Conservation (phyloP, 768 basidiomycete genomes). For the Podaxis sp. region DNA sequence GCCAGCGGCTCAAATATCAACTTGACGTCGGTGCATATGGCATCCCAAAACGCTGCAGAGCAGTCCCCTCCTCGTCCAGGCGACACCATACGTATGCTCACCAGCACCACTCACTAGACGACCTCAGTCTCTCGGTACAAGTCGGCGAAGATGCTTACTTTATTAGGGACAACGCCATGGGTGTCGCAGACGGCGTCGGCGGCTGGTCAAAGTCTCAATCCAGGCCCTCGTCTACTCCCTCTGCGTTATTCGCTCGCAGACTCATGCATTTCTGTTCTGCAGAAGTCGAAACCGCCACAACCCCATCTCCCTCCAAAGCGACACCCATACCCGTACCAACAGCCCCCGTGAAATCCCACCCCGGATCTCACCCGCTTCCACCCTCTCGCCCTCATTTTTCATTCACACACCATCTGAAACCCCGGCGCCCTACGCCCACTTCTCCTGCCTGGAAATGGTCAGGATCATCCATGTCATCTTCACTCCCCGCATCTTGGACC, state of each 20-base stretch:
- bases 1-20: constrained; percentile 35
- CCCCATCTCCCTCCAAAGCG: not conserved
- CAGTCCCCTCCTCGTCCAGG: constrained; percentile 17
- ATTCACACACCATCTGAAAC: constrained; percentile 28
- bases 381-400: constrained; percentile 23
- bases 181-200: constrained; percentile 94
- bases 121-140: constrained; percentile 58
- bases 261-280: constrained; percentile 85
- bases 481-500: constrained; percentile 4
- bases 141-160: constrained; percentile 95
- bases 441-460: constrained; percentile 18
- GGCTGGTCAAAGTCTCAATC: constrained; percentile 66
- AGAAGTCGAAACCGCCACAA: constrained; percentile 41
- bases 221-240: constrained; percentile 30
- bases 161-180: constrained; percentile 79
- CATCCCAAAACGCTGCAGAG: constrained; percentile 61
- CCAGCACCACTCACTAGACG: constrained; percentile 23
- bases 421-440: constrained; percentile 9
- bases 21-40: constrained; percentile 85
- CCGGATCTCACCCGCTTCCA: constrained; percentile 16
- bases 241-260: constrained; percentile 67
- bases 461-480: constrained; percentile 12
- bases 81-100: constrained; percentile 20
- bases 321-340: constrained; percentile 16
- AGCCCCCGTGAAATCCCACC: constrained; percentile 10